Conservation (phyloP, 2,329 filamentous ascomycete species). For the Aspergillus sp. region DNA sequence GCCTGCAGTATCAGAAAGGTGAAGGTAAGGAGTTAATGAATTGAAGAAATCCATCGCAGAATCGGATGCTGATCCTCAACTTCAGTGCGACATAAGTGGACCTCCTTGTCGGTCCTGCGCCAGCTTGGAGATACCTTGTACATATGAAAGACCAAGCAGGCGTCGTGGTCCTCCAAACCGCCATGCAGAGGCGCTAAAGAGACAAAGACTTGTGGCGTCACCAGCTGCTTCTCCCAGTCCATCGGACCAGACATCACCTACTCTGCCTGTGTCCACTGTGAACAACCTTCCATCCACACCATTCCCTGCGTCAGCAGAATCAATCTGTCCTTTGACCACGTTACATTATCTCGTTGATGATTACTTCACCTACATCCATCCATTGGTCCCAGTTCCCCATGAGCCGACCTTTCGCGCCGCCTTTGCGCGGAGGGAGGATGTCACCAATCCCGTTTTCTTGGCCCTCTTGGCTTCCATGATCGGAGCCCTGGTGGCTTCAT, state of each 20-base stretch:
- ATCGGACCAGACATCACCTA: slow-evolving; percentile 38
- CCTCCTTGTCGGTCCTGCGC: slow-evolving; percentile 63
- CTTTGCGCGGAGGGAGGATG: slow-evolving; percentile 39
- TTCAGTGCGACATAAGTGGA: slow-evolving; percentile 61
- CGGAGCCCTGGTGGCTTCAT: slow-evolving; percentile 40
- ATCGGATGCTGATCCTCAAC: too few species aligned
- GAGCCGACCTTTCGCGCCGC: slow-evolving; percentile 43
- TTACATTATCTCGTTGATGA: slow-evolving; percentile 41
- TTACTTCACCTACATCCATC: slow-evolving; percentile 46
- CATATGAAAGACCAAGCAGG: slow-evolving; percentile 59
- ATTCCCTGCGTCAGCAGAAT: slow-evolving; percentile 44
- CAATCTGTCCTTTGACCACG: slow-evolving; percentile 39
- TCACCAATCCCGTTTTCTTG: slow-evolving; percentile 37
- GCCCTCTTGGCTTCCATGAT: slow-evolving; percentile 44
- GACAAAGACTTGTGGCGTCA: slow-evolving; percentile 45
- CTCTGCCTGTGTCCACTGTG: slow-evolving; percentile 21
- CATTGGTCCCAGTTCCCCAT: slow-evolving; percentile 42
- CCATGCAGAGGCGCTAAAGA: slow-evolving; percentile 64
- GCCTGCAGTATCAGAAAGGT: slow-evolving; percentile 51
- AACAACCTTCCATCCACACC: slow-evolving; percentile 29
- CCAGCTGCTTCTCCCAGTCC: slow-evolving; percentile 33
- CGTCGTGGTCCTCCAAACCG: slow-evolving; percentile 62
- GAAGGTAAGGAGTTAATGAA: slow-evolving; percentile 35
- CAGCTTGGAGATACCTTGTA: slow-evolving; percentile 62
- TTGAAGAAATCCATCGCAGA: too few species aligned